These are phyloP conservation scores for Monarda citriodora DNA, from an alignment of 305 asterid genomes.

Conservation along the genomic window DNA sequence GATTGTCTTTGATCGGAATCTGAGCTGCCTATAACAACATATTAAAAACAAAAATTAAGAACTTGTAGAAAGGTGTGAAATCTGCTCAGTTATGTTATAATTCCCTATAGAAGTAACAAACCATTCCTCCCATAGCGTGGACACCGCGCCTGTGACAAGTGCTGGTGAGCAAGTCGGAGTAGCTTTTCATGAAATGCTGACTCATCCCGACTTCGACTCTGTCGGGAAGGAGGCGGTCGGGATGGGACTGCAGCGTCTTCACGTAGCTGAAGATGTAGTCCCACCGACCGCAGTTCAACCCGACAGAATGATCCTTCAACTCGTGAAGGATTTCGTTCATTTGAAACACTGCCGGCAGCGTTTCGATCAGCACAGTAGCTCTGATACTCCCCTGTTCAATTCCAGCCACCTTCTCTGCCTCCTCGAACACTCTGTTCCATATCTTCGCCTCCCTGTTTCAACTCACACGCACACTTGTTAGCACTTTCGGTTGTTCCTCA, in stretches of 20 bases:
- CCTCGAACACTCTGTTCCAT: conserved; percentile 76
- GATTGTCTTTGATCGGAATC: conserved; percentile 84
- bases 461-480: background rate
- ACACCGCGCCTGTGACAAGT: conserved; percentile 89
- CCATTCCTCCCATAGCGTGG: conserved; percentile 99
- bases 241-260: conserved; percentile 84
- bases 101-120: background rate
- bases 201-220: conserved; percentile 82
- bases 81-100: no score
- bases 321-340: conserved; percentile 89
- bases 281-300: conserved; percentile 96
- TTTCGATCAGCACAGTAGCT: conserved; percentile 84
- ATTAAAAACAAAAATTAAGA: no score
- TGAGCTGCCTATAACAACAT: conserved; percentile 69
- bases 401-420: conserved; percentile 71
- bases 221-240: conserved; percentile 80
- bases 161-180: conserved; percentile 77
- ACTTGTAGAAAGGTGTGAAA: no score
- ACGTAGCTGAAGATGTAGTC: conserved; percentile 95
- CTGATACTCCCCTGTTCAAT: conserved; percentile 80
- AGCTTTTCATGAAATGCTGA: conserved; percentile 91
- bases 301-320: conserved; percentile 73
- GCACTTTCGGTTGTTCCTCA: background rate
- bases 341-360: conserved; percentile 90
- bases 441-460: conserved; percentile 75